Base-by-base conservation (phyloP, 495 filamentous ascomycete genomes). In the Evansstolkia leycettana region DNA sequence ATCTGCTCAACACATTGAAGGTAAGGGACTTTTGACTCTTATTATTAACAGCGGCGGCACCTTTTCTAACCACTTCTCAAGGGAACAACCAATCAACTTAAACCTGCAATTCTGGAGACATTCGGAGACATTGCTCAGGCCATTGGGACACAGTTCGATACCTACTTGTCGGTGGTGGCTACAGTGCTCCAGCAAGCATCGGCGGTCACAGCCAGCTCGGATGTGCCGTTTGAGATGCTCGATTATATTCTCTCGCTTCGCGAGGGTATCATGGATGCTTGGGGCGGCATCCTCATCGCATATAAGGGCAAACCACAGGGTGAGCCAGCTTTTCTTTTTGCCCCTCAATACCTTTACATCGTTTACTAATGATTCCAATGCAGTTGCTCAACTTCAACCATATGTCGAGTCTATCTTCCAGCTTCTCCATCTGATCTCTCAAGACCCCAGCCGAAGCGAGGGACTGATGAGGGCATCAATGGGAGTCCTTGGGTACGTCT, bases 191-290 rank as follows among this genome's bases (percentile, higher is more conserved):
- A 95, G 59, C 87, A 94, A 51, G 92, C 90, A 29, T 82, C 87
- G 25, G 73, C 67, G 12, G 84, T 96, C 26, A 80, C 80, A 7
- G 72, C 77, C 24, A 69, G 65, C 34, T 60, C 71, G 27, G 82
- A 88, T 47, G 76, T 77, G 26, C 69, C 64, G 28, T 86, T 84
- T 38, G 90, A 98, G 46, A 92, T 94, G 79, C 73, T 87, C 20
- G 89, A 96, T 56, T 98, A 98, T 51, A 76, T 98, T 42, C 73
- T 92, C 42, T 92, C 87, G 11, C 73, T 98, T 33, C 77, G 90
- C 37, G 90, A 98, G 54, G 90, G 89, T 47, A 94, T 96, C 39
- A 94, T 95, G 83, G 90, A 98, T 72, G 90, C 90, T 11, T 98
- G 93, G 85, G 87, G 84, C 52, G 90, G 90, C 48, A 87, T 89